phyloP scores from a whole-genome alignment of 441 rosid species.

The Caryocar brasiliense region DNA sequence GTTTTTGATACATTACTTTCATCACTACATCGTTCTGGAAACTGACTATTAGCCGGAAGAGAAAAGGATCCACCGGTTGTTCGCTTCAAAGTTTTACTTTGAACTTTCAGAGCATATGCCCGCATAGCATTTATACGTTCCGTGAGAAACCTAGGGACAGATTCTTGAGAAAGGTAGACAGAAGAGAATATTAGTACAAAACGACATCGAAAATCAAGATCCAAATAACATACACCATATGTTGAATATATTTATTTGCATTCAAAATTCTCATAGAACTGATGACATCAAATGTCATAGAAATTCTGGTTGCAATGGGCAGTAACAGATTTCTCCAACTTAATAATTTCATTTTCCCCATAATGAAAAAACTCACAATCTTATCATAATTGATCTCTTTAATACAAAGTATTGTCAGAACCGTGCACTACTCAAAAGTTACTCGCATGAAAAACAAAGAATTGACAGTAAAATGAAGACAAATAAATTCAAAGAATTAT shows the following conservation, averaged over 20 bases:
- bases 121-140: constrained; percentile 67
- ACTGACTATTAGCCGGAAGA: constrained; percentile 16
- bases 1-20: constrained; percentile 14
- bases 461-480: not conserved
- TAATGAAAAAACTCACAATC: too few relatives aligned
- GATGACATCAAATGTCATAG: too few relatives aligned
- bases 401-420: too few relatives aligned
- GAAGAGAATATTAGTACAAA: not conserved
- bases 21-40: constrained; percentile 25
- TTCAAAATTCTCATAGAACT: too few relatives aligned
- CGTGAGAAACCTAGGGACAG: constrained; percentile 51
- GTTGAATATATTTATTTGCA: too few relatives aligned
- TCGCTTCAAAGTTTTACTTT: constrained; percentile 16
- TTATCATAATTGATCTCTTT: too few relatives aligned
- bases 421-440: too few relatives aligned
- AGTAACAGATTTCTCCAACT: too few relatives aligned
- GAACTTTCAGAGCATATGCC: constrained; percentile 60
- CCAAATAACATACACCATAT: not conserved
- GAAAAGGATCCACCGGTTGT: constrained; percentile 17
- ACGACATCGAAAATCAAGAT: not conserved
- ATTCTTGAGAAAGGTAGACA: constrained; percentile 28
- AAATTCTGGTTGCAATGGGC: too few relatives aligned
- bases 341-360: too few relatives aligned
- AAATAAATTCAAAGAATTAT: not conserved
- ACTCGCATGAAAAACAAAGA: not conserved